Percentiles rank a stretch among this genome's conserved stretches.
These are phyloP conservation scores for Theobroma cacao DNA, from an alignment of 345 rosid genomes.

Conservation along the genomic window DNA sequence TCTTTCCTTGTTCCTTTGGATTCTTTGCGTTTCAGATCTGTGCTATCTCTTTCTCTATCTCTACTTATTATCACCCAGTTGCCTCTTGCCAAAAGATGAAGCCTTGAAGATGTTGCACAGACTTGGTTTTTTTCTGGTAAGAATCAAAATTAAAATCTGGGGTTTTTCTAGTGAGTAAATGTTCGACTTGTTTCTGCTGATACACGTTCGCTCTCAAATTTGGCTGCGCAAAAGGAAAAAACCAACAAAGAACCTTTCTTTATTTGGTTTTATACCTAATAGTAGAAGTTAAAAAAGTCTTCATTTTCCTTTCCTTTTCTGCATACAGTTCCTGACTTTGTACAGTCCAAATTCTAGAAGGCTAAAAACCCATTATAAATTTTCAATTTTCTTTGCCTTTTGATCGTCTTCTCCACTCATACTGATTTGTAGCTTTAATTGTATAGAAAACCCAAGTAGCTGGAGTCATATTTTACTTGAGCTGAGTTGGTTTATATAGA, in stretches of 20 bases:
- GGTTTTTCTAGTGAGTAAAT: slow-evolving; percentile 9
- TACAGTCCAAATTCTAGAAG: background rate
- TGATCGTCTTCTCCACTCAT: background rate
- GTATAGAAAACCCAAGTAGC: slow-evolving; percentile 7
- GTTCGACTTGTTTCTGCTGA: slow-evolving; percentile 34
- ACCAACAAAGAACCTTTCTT: slow-evolving; percentile 3
- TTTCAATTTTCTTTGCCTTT: background rate
- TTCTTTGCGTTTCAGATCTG: background rate
- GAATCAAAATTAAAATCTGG: background rate
- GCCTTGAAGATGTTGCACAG: slow-evolving; percentile 10
- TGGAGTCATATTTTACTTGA: background rate
- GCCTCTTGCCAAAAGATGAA: background rate
- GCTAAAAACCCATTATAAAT: background rate
- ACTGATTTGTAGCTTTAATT: slow-evolving; percentile 1
- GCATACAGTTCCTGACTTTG: background rate
- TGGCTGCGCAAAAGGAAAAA: slow-evolving; percentile 39
- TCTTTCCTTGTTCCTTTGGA: background rate
- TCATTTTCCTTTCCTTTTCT: background rate
- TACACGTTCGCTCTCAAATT: slow-evolving; percentile 40
- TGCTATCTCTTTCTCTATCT: background rate
- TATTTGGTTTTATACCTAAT: background rate
- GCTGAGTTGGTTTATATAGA: background rate
- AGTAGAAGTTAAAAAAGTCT: background rate
- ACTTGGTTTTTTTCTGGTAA: slow-evolving; percentile 14
- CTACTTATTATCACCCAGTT: background rate